Evolutionary conservation across 2,329 filamentous ascomycete species (phyloP).

Genomic region (Delphinella strobiligena): DNA sequence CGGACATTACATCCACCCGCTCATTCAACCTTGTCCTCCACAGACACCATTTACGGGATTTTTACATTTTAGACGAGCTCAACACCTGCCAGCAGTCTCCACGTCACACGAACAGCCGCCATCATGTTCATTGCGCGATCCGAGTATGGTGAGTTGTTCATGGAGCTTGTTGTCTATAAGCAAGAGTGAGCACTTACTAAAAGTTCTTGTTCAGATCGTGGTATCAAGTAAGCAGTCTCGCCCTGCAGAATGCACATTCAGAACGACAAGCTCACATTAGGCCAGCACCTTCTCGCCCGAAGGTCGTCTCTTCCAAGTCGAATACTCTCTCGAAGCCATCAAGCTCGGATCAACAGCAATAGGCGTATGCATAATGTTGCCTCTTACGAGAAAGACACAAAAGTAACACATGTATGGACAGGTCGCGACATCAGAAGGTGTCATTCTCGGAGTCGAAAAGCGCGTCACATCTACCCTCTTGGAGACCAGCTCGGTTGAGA

Average conservation of each 20-base stretch:
- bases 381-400: not conserved
- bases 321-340: conserved; percentile 99
- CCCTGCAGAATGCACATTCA: conserved; percentile 38
- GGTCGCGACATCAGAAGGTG: conserved; percentile 86
- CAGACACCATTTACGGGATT: too few relatives aligned
- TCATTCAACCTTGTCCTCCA: not conserved
- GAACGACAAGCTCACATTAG: conserved; percentile 14
- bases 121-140: conserved; percentile 99
- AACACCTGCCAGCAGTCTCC: not conserved
- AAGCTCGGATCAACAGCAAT: conserved; percentile 98
- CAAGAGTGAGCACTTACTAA: conserved; percentile 11
- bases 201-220: conserved; percentile 57
- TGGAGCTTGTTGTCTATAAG: conserved; percentile 14
- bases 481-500: conserved; percentile 95
- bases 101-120: conserved; percentile 25
- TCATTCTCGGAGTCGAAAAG: conserved; percentile 97
- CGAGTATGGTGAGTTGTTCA: conserved; percentile 76
- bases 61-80: too few relatives aligned
- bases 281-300: conserved; percentile 95
- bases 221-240: conserved; percentile 65
- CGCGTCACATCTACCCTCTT: conserved; percentile 95
- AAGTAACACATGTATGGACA: conserved; percentile 17
- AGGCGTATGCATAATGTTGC: conserved; percentile 54
- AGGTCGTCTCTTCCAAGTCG: conserved; percentile 98
- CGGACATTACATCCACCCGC: not conserved